Evolutionary conservation across 352 stramenopile species (phyloP), one percentile per base, ranked within the genome.

Genomic region (Nothophytophthora sp.): DNA sequence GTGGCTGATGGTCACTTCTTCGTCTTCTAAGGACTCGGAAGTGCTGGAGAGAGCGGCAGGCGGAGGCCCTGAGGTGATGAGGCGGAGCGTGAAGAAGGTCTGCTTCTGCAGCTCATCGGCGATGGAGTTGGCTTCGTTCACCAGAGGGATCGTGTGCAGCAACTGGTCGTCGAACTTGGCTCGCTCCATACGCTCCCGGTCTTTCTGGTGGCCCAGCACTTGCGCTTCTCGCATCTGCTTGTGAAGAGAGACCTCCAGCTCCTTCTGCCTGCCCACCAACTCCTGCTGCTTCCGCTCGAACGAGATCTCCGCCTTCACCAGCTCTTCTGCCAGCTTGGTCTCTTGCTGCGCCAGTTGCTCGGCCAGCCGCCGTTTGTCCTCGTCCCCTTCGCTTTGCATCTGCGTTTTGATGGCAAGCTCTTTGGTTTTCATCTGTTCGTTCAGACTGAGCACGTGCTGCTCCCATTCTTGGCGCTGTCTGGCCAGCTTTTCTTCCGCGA

Each of bases 71-170:
- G 25, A 76, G 4, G 86, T 71, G 8, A 92, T 58, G 15, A 95
- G 64, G 44, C 81, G 79, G 18, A 96, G 60, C 0, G 77, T 77
- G 35, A 95, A 95, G 5, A 61, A 19, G 0, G 82, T 81, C 36
- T 77, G 49, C 32, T 85, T 88, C 24, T 86, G 68, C 0, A 96
- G 60, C 44, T 94, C 86, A 3, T 95, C 82, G 5, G 82, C 73
- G 22, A 94, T 92, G 12, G 84, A 86, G 55, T 95, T 95, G 18
- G 86, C 86, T 64, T 96, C 87, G 28, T 92, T 87, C 19, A 96
- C 63, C 1, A 95, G 55, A 2, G 85, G 85, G 25, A 96, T 91
- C 0, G 78, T 82, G 13, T 76, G 60, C 12, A 96, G 47, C 4
- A 96, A 48, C n/a, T 88, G 63, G 25, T 95, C 78, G 32, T 95